phyloP scores from a whole-genome alignment of 345 rosid genomes.

The Euphorbia peplus region DNA sequence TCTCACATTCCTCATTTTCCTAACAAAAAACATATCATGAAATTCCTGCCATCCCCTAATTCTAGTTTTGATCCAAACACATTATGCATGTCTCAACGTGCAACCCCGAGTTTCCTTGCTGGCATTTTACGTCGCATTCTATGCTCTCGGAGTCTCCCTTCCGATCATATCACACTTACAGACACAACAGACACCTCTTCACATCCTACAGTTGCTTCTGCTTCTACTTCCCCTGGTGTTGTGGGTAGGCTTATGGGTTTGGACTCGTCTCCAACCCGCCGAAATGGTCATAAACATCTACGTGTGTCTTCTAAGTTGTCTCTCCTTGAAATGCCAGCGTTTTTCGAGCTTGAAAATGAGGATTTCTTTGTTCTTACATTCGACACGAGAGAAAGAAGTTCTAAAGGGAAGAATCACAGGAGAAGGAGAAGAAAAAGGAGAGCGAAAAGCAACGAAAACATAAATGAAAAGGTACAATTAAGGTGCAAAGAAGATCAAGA shows the following conservation, averaged over 20 bases:
- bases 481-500: constrained; percentile 18
- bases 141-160: constrained; percentile 52
- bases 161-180: constrained; percentile 39
- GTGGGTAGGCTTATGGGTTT: constrained; percentile 88
- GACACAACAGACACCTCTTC: no score
- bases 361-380: constrained; percentile 63
- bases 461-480: constrained; percentile 4
- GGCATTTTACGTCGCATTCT: constrained; percentile 54
- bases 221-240: constrained; percentile 40
- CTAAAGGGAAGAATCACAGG: constrained; percentile 16
- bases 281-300: no score
- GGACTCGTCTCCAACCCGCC: constrained; percentile 37
- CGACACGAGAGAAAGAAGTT: constrained; percentile 27
- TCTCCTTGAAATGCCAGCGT: constrained; percentile 29
- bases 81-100: constrained; percentile 34
- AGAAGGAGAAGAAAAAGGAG: constrained; percentile 30
- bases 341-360: constrained; percentile 62
- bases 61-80: constrained; percentile 29
- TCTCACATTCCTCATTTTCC: background rate
- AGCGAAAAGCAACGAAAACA: constrained; percentile 24
- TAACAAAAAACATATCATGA: constrained; percentile 30
- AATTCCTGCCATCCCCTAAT: constrained; percentile 35
- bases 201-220: no score
- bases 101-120: constrained; percentile 41
- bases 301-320: constrained; percentile 15